phyloP scores from a whole-genome alignment of 2,329 filamentous ascomycete genomes.

The Cyanodermella asteris region DNA sequence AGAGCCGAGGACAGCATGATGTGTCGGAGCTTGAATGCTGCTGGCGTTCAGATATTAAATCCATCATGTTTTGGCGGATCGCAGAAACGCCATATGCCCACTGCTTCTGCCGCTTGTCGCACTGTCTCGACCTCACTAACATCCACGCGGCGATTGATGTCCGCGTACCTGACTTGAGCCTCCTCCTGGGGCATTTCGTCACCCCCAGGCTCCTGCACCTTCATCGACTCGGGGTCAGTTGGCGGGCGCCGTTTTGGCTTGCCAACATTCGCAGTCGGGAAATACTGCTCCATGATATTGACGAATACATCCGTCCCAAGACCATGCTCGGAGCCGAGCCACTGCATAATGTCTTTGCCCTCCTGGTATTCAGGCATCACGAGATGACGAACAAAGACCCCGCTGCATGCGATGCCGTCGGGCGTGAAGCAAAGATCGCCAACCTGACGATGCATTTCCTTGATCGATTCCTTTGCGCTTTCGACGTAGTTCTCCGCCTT shows the following conservation, averaged over 20 bases:
- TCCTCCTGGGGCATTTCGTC: neutral
- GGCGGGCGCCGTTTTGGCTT: slow-evolving; percentile 30
- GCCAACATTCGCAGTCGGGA: slow-evolving; percentile 59
- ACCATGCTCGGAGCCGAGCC: slow-evolving; percentile 23
- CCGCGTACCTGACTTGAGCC: slow-evolving; percentile 37
- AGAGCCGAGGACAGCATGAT: too few species aligned
- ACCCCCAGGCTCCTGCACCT: slow-evolving; percentile 16
- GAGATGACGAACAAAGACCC: slow-evolving; percentile 54
- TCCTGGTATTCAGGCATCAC: slow-evolving; percentile 69
- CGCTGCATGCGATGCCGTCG: slow-evolving; percentile 61
- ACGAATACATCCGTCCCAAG: slow-evolving; percentile 57
- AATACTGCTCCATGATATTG: slow-evolving; percentile 80
- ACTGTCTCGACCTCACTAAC: slow-evolving; percentile 44
- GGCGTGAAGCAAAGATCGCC: slow-evolving; percentile 64
- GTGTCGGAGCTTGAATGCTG: too few species aligned
- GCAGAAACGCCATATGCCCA: slow-evolving; percentile 60
- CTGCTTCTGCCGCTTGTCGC: slow-evolving; percentile 42
- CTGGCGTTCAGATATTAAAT: slow-evolving; percentile 29
- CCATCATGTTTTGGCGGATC: slow-evolving; percentile 37
- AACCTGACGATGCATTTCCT: slow-evolving; percentile 60
- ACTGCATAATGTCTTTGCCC: slow-evolving; percentile 50
- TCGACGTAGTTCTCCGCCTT: slow-evolving; percentile 59
- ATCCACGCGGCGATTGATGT: slow-evolving; percentile 54
- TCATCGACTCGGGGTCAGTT: slow-evolving; percentile 11
- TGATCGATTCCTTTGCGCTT: slow-evolving; percentile 54